A percentile compares a stretch with the other conserved stretches of the same genome.
phyloP scores from a whole-genome alignment of 176 grass and related monocot genomes.

The Musa acuminata region DNA sequence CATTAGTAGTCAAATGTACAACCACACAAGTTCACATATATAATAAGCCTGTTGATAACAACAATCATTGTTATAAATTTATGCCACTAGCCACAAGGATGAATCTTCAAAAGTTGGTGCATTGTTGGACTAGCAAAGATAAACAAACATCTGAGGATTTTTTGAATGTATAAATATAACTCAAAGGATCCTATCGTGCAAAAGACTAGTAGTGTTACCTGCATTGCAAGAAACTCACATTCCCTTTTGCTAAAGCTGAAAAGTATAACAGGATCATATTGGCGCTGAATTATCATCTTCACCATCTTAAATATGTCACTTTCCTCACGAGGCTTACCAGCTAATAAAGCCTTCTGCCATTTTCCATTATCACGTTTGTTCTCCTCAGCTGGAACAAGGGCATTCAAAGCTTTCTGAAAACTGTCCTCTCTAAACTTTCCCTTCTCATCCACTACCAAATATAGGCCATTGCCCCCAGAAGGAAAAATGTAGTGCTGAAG shows the following conservation, averaged over 20 bases:
- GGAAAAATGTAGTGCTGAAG: conserved; percentile 97
- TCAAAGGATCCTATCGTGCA: not conserved
- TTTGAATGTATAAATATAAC: not conserved
- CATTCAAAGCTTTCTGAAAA: conserved; percentile 96
- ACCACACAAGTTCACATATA: not conserved
- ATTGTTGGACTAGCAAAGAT: not conserved
- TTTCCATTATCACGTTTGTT: conserved; percentile 61
- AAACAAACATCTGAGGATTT: not conserved
- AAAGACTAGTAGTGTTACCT: conserved; percentile 31
- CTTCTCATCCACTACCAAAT: conserved; percentile 90
- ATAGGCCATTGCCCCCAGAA: conserved; percentile 84
- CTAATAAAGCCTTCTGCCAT: conserved; percentile 54
- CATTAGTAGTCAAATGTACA: not conserved
- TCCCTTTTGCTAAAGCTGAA: conserved; percentile 97
- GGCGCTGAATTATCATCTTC: conserved; percentile 97
- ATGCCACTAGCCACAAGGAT: not conserved
- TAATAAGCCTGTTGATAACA: not conserved
- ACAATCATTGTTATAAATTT: not conserved
- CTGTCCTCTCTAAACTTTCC: conserved; percentile 94
- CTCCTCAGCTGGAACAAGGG: conserved; percentile 54
- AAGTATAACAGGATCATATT: conserved; percentile 93
- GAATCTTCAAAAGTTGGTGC: not conserved
- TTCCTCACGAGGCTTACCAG: conserved; percentile 62
- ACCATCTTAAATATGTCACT: conserved; percentile 99
- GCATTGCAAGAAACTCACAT: conserved; percentile 93